phyloP scores from a whole-genome alignment of 2,329 filamentous ascomycete species.

The Talaromyces sp. region DNA sequence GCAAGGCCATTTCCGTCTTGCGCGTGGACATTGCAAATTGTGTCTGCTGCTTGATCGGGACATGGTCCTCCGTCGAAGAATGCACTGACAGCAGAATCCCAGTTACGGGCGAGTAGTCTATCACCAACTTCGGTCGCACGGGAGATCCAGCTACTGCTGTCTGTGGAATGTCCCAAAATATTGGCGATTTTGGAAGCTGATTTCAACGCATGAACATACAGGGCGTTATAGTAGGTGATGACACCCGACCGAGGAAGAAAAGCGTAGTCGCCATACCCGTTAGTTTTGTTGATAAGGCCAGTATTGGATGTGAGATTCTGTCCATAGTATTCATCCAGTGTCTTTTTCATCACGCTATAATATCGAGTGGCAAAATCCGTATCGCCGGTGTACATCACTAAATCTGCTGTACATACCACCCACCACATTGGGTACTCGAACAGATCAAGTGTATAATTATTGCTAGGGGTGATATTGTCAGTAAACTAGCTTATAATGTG shows the following conservation, averaged over 20 bases:
- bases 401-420: slow-evolving; percentile 54
- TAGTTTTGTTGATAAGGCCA: slow-evolving; percentile 48
- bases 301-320: slow-evolving; percentile 45
- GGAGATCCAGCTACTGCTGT: slow-evolving; percentile 9
- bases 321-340: slow-evolving; percentile 53
- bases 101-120: slow-evolving; percentile 11
- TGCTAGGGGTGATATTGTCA: slow-evolving; percentile 10
- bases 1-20: slow-evolving; percentile 22
- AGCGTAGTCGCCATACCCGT: slow-evolving; percentile 55
- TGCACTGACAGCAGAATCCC: slow-evolving; percentile 15
- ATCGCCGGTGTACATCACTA: slow-evolving; percentile 56
- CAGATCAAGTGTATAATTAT: slow-evolving; percentile 51
- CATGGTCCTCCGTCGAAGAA: slow-evolving; percentile 15
- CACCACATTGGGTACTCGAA: slow-evolving; percentile 60
- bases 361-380: slow-evolving; percentile 45
- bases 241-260: slow-evolving; percentile 53
- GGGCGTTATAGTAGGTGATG: slow-evolving; percentile 54
- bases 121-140: slow-evolving; percentile 7
- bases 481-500: background rate
- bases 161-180: slow-evolving; percentile 8
- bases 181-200: slow-evolving; percentile 14
- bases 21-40: slow-evolving; percentile 15
- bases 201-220: slow-evolving; percentile 19
- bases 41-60: slow-evolving; percentile 8
- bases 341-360: slow-evolving; percentile 45